phyloP scores from a whole-genome alignment of 129 eudicot genomes.

The Scalesia atractyloides region DNA sequence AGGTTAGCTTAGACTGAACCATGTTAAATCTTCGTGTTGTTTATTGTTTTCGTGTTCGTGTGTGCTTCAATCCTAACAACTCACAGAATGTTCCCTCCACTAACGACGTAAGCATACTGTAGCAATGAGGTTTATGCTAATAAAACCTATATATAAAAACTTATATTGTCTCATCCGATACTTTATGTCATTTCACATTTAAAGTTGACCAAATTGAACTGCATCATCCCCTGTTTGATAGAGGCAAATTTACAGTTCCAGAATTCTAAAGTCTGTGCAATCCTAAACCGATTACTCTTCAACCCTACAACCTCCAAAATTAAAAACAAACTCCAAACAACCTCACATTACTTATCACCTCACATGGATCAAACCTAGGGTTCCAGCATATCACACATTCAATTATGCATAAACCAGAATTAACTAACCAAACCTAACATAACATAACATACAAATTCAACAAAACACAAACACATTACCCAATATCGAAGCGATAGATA shows the following conservation, averaged over 20 bases:
- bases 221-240: not conserved
- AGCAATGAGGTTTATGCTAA: not conserved
- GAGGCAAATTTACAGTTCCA: slow-evolving; percentile 1
- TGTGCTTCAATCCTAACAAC: too few species aligned
- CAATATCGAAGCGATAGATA: slow-evolving; percentile 72
- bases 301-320: not conserved
- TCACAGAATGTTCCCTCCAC: not conserved
- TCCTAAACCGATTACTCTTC: not conserved
- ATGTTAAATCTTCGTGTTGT: too few species aligned
- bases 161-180: not conserved
- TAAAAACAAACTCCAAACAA: slow-evolving; percentile 3
- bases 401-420: slow-evolving; percentile 15
- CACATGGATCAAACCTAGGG: slow-evolving; percentile 24
- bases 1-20: too few species aligned
- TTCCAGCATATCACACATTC: slow-evolving; percentile 14
- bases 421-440: not conserved
- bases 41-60: too few species aligned
- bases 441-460: not conserved
- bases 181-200: slow-evolving; percentile 10
- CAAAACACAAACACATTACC: slow-evolving; percentile 40
- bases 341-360: not conserved
- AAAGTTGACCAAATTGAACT: not conserved
- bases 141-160: not conserved
- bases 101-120: slow-evolving; percentile 1
- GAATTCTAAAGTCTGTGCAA: not conserved